phyloP scores from a whole-genome alignment of 2,329 filamentous ascomycete genomes.

The Chaetomium olivaceum region DNA sequence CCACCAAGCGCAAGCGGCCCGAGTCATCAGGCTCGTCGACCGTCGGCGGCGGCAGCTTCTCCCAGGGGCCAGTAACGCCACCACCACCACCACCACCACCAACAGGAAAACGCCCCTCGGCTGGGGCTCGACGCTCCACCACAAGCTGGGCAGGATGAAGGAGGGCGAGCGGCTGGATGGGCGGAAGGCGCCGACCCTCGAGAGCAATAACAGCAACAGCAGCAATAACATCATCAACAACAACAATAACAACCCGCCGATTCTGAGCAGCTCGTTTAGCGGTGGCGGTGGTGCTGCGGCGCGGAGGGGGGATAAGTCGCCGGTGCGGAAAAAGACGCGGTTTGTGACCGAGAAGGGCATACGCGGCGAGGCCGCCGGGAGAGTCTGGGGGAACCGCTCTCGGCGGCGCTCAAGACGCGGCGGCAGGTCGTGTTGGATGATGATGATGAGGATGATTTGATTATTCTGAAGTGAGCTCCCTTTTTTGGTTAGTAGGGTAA shows the following conservation, averaged over 20 bases:
- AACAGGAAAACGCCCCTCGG: conserved; percentile 44
- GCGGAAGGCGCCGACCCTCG: not conserved
- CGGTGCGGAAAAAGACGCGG: conserved; percentile 71
- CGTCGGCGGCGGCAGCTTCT: conserved; percentile 24
- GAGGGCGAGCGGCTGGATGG: conserved; percentile 55
- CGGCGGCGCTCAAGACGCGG: conserved; percentile 12
- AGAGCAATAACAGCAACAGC: no score
- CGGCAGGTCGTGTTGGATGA: conserved; percentile 29
- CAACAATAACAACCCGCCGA: conserved; percentile 9
- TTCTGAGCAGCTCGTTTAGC: not conserved
- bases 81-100: not conserved
- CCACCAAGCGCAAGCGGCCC: conserved; percentile 61
- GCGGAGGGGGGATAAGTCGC: conserved; percentile 41
- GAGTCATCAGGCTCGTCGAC: conserved; percentile 48
- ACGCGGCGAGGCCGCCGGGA: conserved; percentile 71
- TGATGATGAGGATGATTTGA: conserved; percentile 34
- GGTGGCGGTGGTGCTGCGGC: conserved; percentile 29
- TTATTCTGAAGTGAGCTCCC: conserved; percentile 29
- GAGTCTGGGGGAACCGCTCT: conserved; percentile 58
- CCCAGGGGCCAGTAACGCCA: not conserved
- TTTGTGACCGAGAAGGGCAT: conserved; percentile 79
- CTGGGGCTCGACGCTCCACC: conserved; percentile 57
- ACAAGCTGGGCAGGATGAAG: conserved; percentile 63
- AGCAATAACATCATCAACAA: not conserved
- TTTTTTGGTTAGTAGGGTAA: not conserved